Percentiles rank a stretch among this genome's conserved stretches.
phyloP scores from a whole-genome alignment of 1,284 basidiomycete genomes.

The Schizophyllum amplum region DNA sequence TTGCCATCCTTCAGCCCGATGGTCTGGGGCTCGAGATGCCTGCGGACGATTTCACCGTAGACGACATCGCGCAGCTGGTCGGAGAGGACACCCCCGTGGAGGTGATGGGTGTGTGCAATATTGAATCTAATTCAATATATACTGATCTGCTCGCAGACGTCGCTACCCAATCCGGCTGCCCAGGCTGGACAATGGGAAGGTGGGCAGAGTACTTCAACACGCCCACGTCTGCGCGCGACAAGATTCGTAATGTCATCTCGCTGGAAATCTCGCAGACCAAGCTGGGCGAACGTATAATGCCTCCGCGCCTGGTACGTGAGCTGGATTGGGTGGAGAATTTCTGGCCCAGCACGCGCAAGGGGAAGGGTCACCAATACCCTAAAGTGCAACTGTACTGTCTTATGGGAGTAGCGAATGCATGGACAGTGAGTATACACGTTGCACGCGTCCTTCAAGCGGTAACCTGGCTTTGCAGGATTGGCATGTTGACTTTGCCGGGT shows the following conservation, averaged over 20 bases:
- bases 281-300: constrained; percentile 69
- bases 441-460: not conserved
- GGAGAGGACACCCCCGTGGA: constrained; percentile 76
- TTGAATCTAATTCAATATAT: constrained; percentile 3
- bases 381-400: constrained; percentile 96
- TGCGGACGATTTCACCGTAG: constrained; percentile 53
- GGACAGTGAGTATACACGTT: constrained; percentile 62
- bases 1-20: constrained; percentile 66
- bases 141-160: constrained; percentile 68
- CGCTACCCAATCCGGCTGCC: constrained; percentile 70
- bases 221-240: constrained; percentile 61
- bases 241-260: constrained; percentile 86
- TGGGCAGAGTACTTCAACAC: constrained; percentile 86
- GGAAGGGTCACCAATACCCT: constrained; percentile 73
- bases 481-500: constrained; percentile 95
- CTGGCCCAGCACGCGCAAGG: constrained; percentile 77
- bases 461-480: constrained; percentile 61
- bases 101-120: constrained; percentile 74
- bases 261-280: constrained; percentile 78
- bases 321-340: constrained; percentile 96
- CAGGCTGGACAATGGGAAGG: constrained; percentile 82
- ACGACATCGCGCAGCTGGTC: constrained; percentile 74
- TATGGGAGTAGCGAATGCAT: constrained; percentile 77
- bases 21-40: constrained; percentile 88
- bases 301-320: constrained; percentile 81